Percentiles rank a stretch among this genome's conserved stretches.
These are phyloP conservation scores for Pseudogymnoascus sp. DNA, from an alignment of 2,329 filamentous ascomycete genomes.

Conservation along the genomic window DNA sequence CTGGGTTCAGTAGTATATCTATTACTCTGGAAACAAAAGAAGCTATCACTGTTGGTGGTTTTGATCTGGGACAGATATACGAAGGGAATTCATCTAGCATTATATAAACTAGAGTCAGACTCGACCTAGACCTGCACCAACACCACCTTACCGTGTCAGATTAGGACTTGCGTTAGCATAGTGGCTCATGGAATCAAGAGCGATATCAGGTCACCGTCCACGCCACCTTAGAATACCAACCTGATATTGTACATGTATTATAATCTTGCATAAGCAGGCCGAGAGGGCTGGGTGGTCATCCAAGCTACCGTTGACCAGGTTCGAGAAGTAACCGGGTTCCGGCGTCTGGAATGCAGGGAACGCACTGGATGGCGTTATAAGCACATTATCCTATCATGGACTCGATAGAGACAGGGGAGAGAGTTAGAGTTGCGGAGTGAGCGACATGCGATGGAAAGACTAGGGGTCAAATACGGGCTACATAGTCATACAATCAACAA, in stretches of 20 bases:
- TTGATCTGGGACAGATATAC: background rate
- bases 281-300: background rate
- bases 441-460: background rate
- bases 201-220: background rate
- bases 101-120: background rate
- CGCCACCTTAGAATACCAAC: background rate
- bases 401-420: background rate
- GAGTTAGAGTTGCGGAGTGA: background rate
- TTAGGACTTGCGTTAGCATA: background rate
- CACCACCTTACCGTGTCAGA: background rate
- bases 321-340: background rate
- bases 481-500: background rate
- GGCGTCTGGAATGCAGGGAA: background rate
- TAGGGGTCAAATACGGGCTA: background rate
- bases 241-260: background rate
- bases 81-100: background rate
- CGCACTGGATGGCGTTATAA: background rate
- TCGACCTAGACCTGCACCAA: background rate
- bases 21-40: background rate
- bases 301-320: background rate
- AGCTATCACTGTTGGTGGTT: background rate
- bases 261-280: constrained; percentile 7
- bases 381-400: background rate
- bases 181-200: background rate
- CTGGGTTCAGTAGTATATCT: background rate